phyloP scores from a whole-genome alignment of 2,329 filamentous ascomycete genomes.

The Alternaria sp. region DNA sequence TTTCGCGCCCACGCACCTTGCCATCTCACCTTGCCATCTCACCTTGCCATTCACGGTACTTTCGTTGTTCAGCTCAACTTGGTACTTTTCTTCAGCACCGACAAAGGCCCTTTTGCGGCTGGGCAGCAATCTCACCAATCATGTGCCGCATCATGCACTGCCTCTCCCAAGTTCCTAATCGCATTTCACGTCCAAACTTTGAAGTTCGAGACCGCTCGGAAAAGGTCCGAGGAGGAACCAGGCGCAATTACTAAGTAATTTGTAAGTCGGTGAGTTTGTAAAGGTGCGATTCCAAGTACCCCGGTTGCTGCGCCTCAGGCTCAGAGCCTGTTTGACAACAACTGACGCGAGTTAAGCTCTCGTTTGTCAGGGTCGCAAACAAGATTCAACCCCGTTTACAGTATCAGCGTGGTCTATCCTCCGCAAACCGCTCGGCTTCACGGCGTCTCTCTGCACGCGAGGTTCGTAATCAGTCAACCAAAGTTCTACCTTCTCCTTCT shows the following conservation, averaged over 20 bases:
- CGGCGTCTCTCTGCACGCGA: background rate
- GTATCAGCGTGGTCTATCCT: background rate
- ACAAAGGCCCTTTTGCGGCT: conserved; percentile 10
- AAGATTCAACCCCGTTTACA: background rate
- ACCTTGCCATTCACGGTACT: background rate
- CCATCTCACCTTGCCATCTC: background rate
- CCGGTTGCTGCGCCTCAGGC: background rate
- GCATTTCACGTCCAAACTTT: background rate
- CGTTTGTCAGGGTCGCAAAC: background rate
- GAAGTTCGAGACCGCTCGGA: background rate
- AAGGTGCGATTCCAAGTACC: background rate
- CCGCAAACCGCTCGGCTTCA: background rate
- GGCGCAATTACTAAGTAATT: background rate
- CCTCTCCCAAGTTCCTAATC: conserved; percentile 2
- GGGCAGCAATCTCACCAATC: background rate
- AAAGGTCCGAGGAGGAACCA: background rate
- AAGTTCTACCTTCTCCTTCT: background rate
- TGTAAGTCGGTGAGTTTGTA: no score
- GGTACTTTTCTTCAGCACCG: background rate
- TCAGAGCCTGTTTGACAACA: background rate
- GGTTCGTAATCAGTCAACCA: background rate
- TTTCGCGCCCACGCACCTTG: background rate
- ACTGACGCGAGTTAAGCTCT: background rate
- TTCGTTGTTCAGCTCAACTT: background rate
- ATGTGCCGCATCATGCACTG: conserved; percentile 6